Conservation (phyloP, 805 yeast genomes). For the Hanseniaspora lachancei region DNA sequence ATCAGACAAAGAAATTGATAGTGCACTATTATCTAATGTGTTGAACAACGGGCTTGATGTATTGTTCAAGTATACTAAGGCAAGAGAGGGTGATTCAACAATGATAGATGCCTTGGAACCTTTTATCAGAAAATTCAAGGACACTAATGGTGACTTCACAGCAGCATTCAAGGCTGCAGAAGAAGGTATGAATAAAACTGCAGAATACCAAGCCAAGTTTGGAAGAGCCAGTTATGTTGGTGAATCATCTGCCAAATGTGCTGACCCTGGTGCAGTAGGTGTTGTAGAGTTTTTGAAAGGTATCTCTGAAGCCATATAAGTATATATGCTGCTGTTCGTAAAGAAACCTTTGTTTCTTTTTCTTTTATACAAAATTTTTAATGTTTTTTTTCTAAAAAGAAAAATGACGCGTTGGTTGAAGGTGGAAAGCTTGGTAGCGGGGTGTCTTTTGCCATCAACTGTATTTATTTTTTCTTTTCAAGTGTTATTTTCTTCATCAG, state of each 20-base stretch:
- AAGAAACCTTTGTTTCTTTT: not conserved
- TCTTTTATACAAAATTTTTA: not conserved
- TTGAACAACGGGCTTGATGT: conserved; percentile 51
- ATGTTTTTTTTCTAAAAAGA: too few species aligned
- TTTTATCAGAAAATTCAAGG: conserved; percentile 50
- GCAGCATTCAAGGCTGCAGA: conserved; percentile 58
- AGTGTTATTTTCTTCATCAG: not conserved
- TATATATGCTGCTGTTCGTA: not conserved
- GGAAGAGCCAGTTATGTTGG: conserved; percentile 93
- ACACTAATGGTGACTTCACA: conserved; percentile 36
- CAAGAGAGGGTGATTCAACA: conserved; percentile 80
- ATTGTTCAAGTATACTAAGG: conserved; percentile 73
- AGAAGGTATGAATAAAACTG: conserved; percentile 66
- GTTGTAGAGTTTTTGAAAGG: conserved; percentile 42
- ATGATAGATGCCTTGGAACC: conserved; percentile 83
- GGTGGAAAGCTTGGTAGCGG: too few species aligned
- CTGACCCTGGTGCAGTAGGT: conserved; percentile 94
- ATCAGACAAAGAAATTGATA: conserved; percentile 23
- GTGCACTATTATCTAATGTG: conserved; percentile 34
- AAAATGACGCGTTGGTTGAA: too few species aligned
- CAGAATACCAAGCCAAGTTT: conserved; percentile 64
- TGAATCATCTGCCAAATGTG: conserved; percentile 44
- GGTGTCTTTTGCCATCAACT: too few species aligned
- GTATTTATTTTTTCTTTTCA: too few species aligned
- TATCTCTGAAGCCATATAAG: conserved; percentile 16